Percentiles rank a stretch among this genome's conserved stretches.
Conservation (phyloP, 305 asterid species). For the Andrographis paniculata region DNA sequence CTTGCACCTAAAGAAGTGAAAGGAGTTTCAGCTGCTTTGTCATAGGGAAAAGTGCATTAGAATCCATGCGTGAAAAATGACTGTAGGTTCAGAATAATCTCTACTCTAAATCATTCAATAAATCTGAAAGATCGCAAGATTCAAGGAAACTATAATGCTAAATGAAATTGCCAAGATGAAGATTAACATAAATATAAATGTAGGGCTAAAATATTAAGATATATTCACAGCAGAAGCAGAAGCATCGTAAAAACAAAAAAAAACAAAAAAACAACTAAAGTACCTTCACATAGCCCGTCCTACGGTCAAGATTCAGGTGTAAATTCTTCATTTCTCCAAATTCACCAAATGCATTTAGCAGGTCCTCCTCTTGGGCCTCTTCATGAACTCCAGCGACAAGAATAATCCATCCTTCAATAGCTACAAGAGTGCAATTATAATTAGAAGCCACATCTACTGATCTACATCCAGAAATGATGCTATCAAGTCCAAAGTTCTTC, state of each 20-base stretch:
- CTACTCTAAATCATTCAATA: too few relatives aligned
- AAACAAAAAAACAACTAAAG: not conserved
- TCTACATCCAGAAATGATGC: constrained; percentile 3
- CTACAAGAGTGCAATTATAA: constrained; percentile 36
- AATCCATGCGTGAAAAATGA: too few relatives aligned
- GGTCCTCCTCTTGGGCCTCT: constrained; percentile 92
- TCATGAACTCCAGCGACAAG: constrained; percentile 90
- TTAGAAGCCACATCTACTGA: constrained; percentile 11
- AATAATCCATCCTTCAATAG: constrained; percentile 97
- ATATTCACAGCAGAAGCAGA: too few relatives aligned
- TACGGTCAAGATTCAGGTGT: constrained; percentile 90
- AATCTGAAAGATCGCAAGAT: too few relatives aligned
- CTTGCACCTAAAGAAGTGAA: too few relatives aligned
- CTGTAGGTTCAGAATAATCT: too few relatives aligned
- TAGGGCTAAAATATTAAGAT: too few relatives aligned
- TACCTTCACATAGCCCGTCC: constrained; percentile 91
- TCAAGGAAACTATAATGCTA: too few relatives aligned
- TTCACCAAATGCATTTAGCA: constrained; percentile 65
- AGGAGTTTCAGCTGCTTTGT: too few relatives aligned
- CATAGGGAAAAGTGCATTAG: too few relatives aligned
- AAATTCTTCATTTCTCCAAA: constrained; percentile 78
- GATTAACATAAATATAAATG: too few relatives aligned
- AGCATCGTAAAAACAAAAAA: not conserved
- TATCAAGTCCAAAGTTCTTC: not conserved
- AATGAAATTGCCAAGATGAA: too few relatives aligned